Evolutionary conservation across 2,329 filamentous ascomycete species (phyloP).

Genomic region (Clarireedia homoeocarpa): DNA sequence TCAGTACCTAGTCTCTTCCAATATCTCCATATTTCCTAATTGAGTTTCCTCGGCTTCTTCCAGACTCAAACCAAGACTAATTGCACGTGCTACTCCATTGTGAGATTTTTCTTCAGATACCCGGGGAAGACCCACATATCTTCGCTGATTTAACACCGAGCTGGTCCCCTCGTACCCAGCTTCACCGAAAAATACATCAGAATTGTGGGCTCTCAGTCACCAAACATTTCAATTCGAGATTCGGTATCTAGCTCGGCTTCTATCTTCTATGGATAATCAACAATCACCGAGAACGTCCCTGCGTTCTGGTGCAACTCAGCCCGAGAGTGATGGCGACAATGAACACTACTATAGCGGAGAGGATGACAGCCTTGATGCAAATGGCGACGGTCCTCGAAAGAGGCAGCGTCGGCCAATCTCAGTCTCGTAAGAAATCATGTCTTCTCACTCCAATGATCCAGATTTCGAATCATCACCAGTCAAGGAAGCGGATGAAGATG

Average conservation of each 20-base stretch:
- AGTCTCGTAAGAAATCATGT: conserved; percentile 38
- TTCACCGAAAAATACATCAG: conserved; percentile 21
- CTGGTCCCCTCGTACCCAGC: conserved; percentile 16
- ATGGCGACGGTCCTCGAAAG: conserved; percentile 33
- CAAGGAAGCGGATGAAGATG: conserved; percentile 13
- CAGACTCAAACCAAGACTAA: too few relatives aligned
- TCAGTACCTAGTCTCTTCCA: too few relatives aligned
- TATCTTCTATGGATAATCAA: conserved; percentile 25
- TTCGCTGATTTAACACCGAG: conserved; percentile 19
- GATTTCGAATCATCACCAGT: conserved; percentile 12
- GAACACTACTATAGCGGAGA: conserved; percentile 22
- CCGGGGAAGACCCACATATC: neutral
- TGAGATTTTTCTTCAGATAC: too few relatives aligned
- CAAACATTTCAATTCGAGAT: neutral
- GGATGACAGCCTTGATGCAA: conserved; percentile 27
- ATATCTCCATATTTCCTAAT: too few relatives aligned
- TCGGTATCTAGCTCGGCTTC: neutral
- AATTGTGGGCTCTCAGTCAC: neutral
- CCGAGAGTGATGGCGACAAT: conserved; percentile 29
- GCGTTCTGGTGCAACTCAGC: conserved; percentile 20
- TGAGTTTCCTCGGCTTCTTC: too few relatives aligned
- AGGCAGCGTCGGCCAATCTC: conserved; percentile 39
- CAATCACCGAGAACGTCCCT: conserved; percentile 22
- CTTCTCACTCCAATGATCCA: conserved; percentile 16
- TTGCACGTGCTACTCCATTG: too few relatives aligned